Evolutionary conservation across 768 basidiomycete species (phyloP).

Genomic region (Pulveroboletus frians): DNA sequence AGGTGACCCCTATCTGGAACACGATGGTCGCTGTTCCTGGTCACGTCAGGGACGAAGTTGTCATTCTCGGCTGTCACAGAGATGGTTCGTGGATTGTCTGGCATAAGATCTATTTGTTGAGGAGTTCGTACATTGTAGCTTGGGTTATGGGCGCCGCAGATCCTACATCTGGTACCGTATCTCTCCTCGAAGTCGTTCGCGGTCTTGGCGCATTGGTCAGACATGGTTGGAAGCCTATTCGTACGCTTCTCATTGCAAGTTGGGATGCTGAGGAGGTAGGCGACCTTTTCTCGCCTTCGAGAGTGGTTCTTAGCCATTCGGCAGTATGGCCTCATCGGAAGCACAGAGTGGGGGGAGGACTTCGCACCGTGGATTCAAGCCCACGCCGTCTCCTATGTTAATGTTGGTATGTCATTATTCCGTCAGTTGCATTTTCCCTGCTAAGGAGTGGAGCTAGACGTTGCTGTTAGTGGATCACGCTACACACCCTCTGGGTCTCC

Average conservation of each 20-base stretch:
- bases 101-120: background rate
- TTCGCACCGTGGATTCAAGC: slow-evolving; percentile 74
- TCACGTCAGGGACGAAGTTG: slow-evolving; percentile 74
- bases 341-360: slow-evolving; percentile 93
- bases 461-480: slow-evolving; percentile 51
- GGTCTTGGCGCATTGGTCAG: slow-evolving; percentile 46
- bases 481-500: slow-evolving; percentile 52
- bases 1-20: slow-evolving; percentile 90
- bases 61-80: slow-evolving; percentile 81
- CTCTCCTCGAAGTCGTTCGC: slow-evolving; percentile 50
- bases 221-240: slow-evolving; percentile 58
- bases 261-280: slow-evolving; percentile 73
- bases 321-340: slow-evolving; percentile 69
- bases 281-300: background rate
- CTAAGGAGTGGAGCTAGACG: slow-evolving; percentile 34
- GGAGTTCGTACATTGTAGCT: slow-evolving; percentile 14
- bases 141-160: slow-evolving; percentile 49
- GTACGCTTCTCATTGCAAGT: slow-evolving; percentile 67
- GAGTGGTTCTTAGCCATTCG: background rate
- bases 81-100: slow-evolving; percentile 51
- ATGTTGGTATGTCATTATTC: slow-evolving; percentile 46
- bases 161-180: slow-evolving; percentile 52
- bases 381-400: slow-evolving; percentile 82
- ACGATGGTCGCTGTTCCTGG: slow-evolving; percentile 80
- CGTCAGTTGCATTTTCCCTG: background rate